Base-by-base conservation (phyloP, 495 filamentous ascomycete species). In the Pyrenopolyporus hunteri region DNA sequence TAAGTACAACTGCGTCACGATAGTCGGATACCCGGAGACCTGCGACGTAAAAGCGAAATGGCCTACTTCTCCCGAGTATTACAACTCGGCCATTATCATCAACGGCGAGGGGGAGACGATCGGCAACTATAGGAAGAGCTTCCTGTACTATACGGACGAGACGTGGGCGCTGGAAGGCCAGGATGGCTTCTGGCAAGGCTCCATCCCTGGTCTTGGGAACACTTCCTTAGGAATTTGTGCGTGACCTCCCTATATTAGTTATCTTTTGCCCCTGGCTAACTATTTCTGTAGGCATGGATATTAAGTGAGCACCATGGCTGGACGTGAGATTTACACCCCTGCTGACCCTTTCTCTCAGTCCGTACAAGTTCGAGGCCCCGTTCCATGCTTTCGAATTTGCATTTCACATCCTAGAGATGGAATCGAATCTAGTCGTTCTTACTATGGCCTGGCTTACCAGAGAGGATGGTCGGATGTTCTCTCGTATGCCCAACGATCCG, bases 131-230 rank as follows among this genome's bases (percentile, higher is more conserved):
- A 87, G 94, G 63, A 98, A 98, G 71, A 80, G 79, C 17, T 93
- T 93, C 63, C 82, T 98, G 52, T 98, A 93, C 73, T 90, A 89
- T 74, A 94, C 91, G 0, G 93, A 98, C 68, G 91, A 92, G 67
- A 89, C 86, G 0, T 98, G 94, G 94, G 92, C 93, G 1, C 71
- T 80, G 1, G 93, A 97, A 74, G 90, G 91, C 8, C 69, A 74
- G 14, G 74, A 77, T 3, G 87, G 87, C 11, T 91, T 88, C 65
- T 87, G 69, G 69, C 64, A 70, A 31, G 82, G 80, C 2, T 59
- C 72, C 3, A 70, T 87, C 14, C 77, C 76, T 4, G 75, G 72
- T n/a, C 58, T 85, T 20, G 83, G 81, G n/a, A 77, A 83, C 5
- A 86, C 90, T 8, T 86, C 89, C 2, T 88, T 91, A 69, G 93